Conservation (phyloP, 352 stramenopile species). For the Phytophthora nicotianae region DNA sequence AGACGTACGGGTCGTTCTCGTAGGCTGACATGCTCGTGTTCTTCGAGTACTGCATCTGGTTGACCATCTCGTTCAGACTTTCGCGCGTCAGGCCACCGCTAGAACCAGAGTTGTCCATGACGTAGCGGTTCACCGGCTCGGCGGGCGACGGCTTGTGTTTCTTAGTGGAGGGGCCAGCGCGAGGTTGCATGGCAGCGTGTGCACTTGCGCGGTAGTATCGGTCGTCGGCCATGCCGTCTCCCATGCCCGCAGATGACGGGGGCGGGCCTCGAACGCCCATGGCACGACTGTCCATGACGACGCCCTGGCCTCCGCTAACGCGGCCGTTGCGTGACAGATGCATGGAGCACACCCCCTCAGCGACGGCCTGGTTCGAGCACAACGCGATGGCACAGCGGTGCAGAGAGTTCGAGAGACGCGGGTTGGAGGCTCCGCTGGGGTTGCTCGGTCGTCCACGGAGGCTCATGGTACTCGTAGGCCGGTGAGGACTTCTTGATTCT, state of each 20-base stretch:
- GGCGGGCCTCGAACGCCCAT: slow-evolving; percentile 16
- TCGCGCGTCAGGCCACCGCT: slow-evolving; percentile 53
- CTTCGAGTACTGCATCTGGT: slow-evolving; percentile 58
- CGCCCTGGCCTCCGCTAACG: slow-evolving; percentile 21
- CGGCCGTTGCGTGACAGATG: slow-evolving; percentile 60
- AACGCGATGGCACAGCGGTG: slow-evolving; percentile 80
- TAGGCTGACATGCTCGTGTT: slow-evolving; percentile 48
- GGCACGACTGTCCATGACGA: slow-evolving; percentile 26
- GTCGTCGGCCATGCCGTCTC: slow-evolving; percentile 46
- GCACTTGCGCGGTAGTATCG: slow-evolving; percentile 56
- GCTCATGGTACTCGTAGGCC: slow-evolving; percentile 24
- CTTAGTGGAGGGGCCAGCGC: slow-evolving; percentile 45
- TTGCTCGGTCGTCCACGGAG: slow-evolving; percentile 25
- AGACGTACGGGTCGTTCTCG: slow-evolving; percentile 69
- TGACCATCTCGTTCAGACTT: slow-evolving; percentile 59
- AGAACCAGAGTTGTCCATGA: slow-evolving; percentile 24
- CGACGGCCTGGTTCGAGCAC: slow-evolving; percentile 78
- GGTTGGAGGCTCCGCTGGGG: slow-evolving; percentile 19
- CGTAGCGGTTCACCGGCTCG: slow-evolving; percentile 57
- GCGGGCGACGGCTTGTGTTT: slow-evolving; percentile 66
- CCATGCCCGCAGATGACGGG: slow-evolving; percentile 17
- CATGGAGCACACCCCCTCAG: slow-evolving; percentile 77
- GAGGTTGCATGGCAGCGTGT: slow-evolving; percentile 68
- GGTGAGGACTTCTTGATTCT: slow-evolving; percentile 15
- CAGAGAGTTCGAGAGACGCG: slow-evolving; percentile 54